Percentiles rank a stretch among this genome's conserved stretches.
These are phyloP conservation scores for Picea sitchensis DNA, from an alignment of 75 land plant genomes.

Conservation along the genomic window DNA sequence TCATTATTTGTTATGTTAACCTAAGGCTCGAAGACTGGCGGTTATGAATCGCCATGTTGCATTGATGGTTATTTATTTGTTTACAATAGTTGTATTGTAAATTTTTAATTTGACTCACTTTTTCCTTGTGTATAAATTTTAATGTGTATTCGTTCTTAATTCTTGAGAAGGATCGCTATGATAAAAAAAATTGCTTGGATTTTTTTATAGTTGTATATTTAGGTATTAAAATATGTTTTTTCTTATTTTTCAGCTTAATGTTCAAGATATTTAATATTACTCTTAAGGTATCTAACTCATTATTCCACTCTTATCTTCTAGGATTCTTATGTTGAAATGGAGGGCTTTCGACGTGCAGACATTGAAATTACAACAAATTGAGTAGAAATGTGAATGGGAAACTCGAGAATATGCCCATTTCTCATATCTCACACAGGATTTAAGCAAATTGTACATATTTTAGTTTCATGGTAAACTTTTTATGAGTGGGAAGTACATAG, in stretches of 20 bases:
- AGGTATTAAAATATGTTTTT: neutral
- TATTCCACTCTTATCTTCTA: neutral
- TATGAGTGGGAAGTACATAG: neutral
- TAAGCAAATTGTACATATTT: neutral
- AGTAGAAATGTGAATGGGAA: neutral
- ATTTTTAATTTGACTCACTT: neutral
- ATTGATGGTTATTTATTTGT: neutral
- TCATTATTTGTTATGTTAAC: too few species aligned
- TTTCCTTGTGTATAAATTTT: neutral
- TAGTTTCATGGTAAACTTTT: slow-evolving; percentile 4
- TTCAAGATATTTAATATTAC: neutral
- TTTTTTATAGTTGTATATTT: neutral
- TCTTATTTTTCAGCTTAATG: neutral
- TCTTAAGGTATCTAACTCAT: neutral
- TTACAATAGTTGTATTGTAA: neutral
- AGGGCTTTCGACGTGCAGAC: neutral
- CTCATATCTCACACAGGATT: neutral
- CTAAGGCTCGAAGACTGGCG: too few species aligned
- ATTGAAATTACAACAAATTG: neutral
- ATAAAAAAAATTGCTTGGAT: neutral
- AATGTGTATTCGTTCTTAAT: neutral
- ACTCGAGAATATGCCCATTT: slow-evolving; percentile 1
- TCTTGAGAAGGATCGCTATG: neutral
- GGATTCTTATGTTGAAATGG: neutral
- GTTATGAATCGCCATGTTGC: neutral